Evolutionary conservation across 2,329 filamentous ascomycete species (phyloP).

Genomic region (Aureobasidium uvarum): DNA sequence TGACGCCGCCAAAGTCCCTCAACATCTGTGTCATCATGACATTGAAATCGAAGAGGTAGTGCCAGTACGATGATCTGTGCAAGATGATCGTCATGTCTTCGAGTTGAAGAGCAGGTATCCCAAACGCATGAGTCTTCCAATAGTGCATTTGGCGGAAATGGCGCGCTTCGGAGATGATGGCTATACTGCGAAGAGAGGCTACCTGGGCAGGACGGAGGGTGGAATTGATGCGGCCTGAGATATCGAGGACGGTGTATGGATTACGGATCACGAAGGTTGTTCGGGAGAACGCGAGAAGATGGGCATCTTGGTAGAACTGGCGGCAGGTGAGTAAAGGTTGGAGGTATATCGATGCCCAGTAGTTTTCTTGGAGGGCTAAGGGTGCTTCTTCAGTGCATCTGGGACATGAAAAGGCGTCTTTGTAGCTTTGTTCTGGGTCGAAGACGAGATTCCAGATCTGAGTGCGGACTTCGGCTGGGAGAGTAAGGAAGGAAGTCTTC

Average conservation of each 20-base stretch:
- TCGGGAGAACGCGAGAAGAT: constrained; percentile 37
- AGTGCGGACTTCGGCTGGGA: constrained; percentile 25
- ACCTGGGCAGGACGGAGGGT: constrained; percentile 35
- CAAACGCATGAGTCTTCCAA: constrained; percentile 40
- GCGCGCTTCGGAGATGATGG: constrained; percentile 35
- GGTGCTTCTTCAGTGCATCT: not conserved
- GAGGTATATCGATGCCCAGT: constrained; percentile 35
- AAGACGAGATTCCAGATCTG: constrained; percentile 27
- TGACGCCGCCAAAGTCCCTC: constrained; percentile 38
- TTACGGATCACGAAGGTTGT: constrained; percentile 41
- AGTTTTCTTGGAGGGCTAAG: constrained; percentile 32
- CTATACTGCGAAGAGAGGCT: constrained; percentile 37
- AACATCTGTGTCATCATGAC: constrained; percentile 38
- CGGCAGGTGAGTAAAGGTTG: constrained; percentile 41
- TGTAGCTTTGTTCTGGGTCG: constrained; percentile 3
- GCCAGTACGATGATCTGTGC: constrained; percentile 36
- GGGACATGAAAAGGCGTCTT: constrained; percentile 7
- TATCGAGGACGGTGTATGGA: constrained; percentile 35
- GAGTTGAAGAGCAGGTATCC: constrained; percentile 32
- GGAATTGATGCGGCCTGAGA: constrained; percentile 33
- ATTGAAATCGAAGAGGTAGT: constrained; percentile 40
- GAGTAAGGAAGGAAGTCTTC: constrained; percentile 24
- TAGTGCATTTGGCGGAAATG: constrained; percentile 37
- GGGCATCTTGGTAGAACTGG: constrained; percentile 41
- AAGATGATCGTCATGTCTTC: constrained; percentile 40